Percentiles rank a stretch among this genome's conserved stretches.
Evolutionary conservation across 257 asterid genomes (phyloP).

Genomic region (Solanum sejunctum): DNA sequence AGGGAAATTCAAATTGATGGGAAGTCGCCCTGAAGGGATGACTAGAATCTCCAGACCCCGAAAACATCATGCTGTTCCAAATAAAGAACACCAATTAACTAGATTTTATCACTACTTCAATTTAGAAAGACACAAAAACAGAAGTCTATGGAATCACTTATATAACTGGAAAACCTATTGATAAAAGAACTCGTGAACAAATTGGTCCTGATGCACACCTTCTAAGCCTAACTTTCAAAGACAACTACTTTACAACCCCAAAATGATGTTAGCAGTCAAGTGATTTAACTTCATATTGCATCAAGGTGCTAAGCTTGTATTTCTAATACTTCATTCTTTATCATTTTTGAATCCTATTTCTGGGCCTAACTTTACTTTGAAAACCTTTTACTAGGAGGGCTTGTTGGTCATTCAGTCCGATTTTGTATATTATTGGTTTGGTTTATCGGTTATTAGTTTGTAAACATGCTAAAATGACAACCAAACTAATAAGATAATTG

Average conservation of each 20-base stretch:
- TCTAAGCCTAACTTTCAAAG: not conserved
- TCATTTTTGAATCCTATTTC: not conserved
- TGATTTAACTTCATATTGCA: not conserved
- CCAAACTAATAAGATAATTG: not conserved
- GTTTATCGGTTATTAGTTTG: not conserved
- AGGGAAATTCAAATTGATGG: not conserved
- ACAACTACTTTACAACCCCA: not conserved
- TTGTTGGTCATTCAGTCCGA: not conserved
- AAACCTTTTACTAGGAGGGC: not conserved
- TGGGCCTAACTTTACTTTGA: not conserved
- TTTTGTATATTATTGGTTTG: not conserved
- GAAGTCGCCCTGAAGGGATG: not conserved
- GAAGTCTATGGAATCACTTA: not conserved
- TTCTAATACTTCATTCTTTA: not conserved
- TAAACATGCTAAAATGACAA: not conserved
- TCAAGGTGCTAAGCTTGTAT: not conserved
- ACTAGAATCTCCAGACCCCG: not conserved
- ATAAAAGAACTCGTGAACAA: not conserved
- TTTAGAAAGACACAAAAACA: not conserved
- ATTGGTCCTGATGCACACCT: not conserved
- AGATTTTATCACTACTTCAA: not conserved
- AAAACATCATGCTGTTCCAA: not conserved
- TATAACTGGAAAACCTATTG: not conserved
- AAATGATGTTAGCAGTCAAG: not conserved
- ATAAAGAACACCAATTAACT: not conserved